Evolutionary conservation across 225 moss, liverwort and hornwort species (phyloP), one percentile per base, ranked within the genome.

Genomic region (Sphagnum tenellum): DNA sequence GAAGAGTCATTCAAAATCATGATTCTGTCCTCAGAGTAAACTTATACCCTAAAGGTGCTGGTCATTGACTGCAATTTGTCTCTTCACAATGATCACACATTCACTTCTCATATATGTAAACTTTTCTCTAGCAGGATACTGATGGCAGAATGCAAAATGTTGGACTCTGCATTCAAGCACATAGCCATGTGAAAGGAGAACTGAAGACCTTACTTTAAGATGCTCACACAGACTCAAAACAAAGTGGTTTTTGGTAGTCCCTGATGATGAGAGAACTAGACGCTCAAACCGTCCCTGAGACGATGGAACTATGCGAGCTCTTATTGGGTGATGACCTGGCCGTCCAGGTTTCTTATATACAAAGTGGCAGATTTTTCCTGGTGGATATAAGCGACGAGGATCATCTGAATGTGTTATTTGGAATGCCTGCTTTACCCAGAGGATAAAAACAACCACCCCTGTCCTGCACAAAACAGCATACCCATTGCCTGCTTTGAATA

Each of bases 291-390:
- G 77, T 44, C 82, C 70, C 57, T 81, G 62, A 3, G 72, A 66
- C 67, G 85, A 79, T 59, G 75, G 71, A 4, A 85, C 62, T 50
- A 85, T 74, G 45, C 88, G 82, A 14, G 72, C 88, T 77, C 85
- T 85, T 69, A 85, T 79, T 58, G 90, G 88, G 65, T 75, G 79
- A 60, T 74, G 74, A 58, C 63, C 70, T 7, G 57, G 5, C 46
- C 62, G 75, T 65, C 90, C 81, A 60, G 88, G 85, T 61, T 88
- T 76, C 65, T 88, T 88, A 68, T 90, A 90, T 5, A 88, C 85
- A 44, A 83, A 79, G 69, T 90, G 90, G 52, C 81, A 90, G 47
- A 90, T 76, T 62, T 60, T 71, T 8, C 90, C 90, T 48, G 88
- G 88, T 50, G 88, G 77, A 76, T 79, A 86, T 2, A 90, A 56